Evolutionary conservation across 352 stramenopile species (phyloP), one percentile per base, ranked within the genome.

Genomic region (Phytophthora kernoviae): DNA sequence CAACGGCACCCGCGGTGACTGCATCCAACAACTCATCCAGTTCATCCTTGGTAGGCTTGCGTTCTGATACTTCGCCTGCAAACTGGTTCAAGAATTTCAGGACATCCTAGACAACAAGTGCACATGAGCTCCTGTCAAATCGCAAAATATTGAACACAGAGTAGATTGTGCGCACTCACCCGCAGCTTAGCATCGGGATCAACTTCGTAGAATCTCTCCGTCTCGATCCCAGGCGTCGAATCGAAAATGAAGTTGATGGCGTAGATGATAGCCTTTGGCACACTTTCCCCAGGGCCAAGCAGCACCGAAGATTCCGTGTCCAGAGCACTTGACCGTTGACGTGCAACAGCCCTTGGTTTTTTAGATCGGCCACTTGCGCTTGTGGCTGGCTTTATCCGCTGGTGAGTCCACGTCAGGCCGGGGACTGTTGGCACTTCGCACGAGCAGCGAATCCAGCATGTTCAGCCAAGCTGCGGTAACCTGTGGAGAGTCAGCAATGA

Each of bases 181-280:
- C 86, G 79, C 17, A 94, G 77, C 18, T 84, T 82, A 0, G 54
- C 21, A 12, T 88, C 68, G 0, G 75, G 59, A 8, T 91, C 79
- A 1, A 63, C 30, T 57, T 90, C 77, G 65, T 94, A 94, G 46
- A 94, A 94, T 15, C 61, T 68, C 27, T 78, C 61, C 0, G 79
- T 94, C 59, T 94, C 84, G 40, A 94, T 91, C 3, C 84, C 84
- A 32, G 84, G 82, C 12, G 73, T 81, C 30, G 82, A 92, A 43
- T 94, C 77, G 52, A 90, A 92, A 39, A 94, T 94, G 57, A 88
- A 94, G 40, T 94, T 81, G 55, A 94, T 88, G 27, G 81, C 78
- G 34, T 73, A 74, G 14, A 81, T 65, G 36, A 89, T 67, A 2
- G 81, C 71, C 27, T 73, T 79, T 6, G 84, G 84, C 5, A 94